A percentile compares a stretch with the other conserved stretches of the same genome.
These are phyloP conservation scores for Spraguea lophii DNA, from an alignment of 371 early-diverging fungal genomes.

Conservation along the genomic window DNA sequence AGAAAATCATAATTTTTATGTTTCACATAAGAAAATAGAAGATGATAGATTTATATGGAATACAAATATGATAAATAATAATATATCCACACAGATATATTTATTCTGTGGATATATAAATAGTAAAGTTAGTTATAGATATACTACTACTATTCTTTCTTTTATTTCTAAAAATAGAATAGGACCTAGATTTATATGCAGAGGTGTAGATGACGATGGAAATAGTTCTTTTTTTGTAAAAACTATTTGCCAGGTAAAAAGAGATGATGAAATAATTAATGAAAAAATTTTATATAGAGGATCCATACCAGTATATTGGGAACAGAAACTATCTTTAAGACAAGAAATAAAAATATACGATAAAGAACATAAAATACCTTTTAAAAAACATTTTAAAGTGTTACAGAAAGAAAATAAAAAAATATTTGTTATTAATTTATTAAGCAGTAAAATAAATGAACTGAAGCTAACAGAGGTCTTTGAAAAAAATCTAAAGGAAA, in stretches of 20 bases:
- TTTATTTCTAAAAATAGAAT: constrained; percentile 28
- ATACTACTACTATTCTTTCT: no score
- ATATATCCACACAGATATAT: no score
- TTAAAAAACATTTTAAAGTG: constrained; percentile 58
- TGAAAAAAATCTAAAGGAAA: constrained; percentile 4
- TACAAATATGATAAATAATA: no score
- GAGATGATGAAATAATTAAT: constrained; percentile 2
- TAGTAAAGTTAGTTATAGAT: no score
- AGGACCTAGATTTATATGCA: constrained; percentile 27
- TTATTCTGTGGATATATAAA: no score
- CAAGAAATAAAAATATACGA: constrained; percentile 45
- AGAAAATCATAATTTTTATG: no score
- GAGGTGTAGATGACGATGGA: constrained; percentile 32
- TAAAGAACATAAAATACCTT: constrained; percentile 52
- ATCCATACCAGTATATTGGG: constrained; percentile 35
- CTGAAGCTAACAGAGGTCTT: constrained; percentile 14
- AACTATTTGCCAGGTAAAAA: constrained; percentile 13
- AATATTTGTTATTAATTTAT: constrained; percentile 59
- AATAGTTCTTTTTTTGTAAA: constrained; percentile 39
- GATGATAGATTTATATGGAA: no score
- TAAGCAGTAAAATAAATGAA: constrained; percentile 50
- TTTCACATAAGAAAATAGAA: no score
- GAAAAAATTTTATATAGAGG: constrained; percentile 22
- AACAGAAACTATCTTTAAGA: constrained; percentile 18
- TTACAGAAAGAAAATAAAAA: constrained; percentile 53